Base-by-base conservation (phyloP, 2,329 filamentous ascomycete species). In the Aureobasidium sp. region DNA sequence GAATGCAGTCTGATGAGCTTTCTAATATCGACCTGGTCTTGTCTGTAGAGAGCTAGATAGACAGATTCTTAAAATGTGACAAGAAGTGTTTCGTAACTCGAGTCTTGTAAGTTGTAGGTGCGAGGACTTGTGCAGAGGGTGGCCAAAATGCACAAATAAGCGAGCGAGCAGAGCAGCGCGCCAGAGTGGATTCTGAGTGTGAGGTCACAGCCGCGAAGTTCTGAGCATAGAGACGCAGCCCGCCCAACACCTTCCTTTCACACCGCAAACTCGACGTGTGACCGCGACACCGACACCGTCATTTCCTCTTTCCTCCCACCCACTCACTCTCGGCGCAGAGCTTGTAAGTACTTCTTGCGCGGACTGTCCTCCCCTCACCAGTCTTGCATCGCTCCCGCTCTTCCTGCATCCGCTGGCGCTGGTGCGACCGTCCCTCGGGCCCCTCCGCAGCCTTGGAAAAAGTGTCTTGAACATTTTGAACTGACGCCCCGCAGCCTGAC, bases 281-380 rank as follows among this genome's bases (percentile, higher is more conserved):
- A 58, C 55, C 31, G 42, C 55, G 55, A 58, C 55, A 47, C 55
- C 55, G 55, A 58, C 55, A 47, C 55, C 55, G 55, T 47, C 55
- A 17, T 27, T 22, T 1, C 25, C 25, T 39, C n/a, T 22, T n/a
- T 4, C 27, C 55, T n/a, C 6, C 14, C 47, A 51, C 12, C 36
- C 57, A 22, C 37, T 17, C 57, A 41, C 36, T 60, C 25, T 36
- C 57, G 57, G 57, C 45, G 57, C 36, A 60, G 57, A 49, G 57
- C 57, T 34, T 51, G 57, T 60, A 34, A 60, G 57, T 60, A 51
- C 45, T 31, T 58, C 11, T 58, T 58, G 20, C 29, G 15, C 22
- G n/a, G 14, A 14, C 17, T 31, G 6, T 22, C 7, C 45, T 6
- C 11, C 20, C 7, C n/a, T n/a, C 22, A 20, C 2, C 20, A 17